A percentile compares a stretch with the other conserved stretches of the same genome.
These are phyloP conservation scores for Gracilariopsis chorda DNA, from an alignment of 23 red algal genomes.

Conservation along the genomic window DNA sequence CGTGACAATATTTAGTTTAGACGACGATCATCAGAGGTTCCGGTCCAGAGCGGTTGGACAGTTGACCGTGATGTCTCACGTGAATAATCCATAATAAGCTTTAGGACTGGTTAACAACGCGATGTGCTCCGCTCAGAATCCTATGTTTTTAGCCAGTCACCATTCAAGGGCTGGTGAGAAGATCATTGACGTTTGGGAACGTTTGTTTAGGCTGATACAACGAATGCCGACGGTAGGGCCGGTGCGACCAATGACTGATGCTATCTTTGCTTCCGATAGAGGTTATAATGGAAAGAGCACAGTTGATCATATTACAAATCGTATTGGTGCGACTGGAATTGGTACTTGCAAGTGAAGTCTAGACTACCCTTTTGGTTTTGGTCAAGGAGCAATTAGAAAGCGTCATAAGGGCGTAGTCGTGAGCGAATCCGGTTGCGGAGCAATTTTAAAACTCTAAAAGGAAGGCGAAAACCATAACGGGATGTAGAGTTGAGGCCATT, in stretches of 20 bases:
- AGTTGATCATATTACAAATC: background rate
- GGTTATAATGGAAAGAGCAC: slow-evolving; percentile 14
- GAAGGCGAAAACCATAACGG: background rate
- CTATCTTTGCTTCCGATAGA: slow-evolving; percentile 2
- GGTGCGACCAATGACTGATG: background rate
- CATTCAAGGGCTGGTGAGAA: background rate
- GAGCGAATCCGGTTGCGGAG: background rate
- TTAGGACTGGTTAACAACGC: slow-evolving; percentile 11
- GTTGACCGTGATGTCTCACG: background rate
- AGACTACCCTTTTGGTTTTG: slow-evolving; percentile 6
- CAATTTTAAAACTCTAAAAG: background rate
- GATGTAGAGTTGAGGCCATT: background rate
- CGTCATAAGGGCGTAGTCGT: background rate
- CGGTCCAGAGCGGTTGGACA: background rate
- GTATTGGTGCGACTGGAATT: background rate
- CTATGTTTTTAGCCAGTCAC: background rate
- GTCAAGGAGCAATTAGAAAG: background rate
- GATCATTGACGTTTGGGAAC: background rate
- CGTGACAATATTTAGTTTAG: background rate
- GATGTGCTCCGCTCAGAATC: background rate
- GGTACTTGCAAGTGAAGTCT: background rate
- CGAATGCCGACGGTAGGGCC: background rate
- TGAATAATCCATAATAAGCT: background rate
- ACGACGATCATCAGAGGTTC: background rate
- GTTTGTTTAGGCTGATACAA: background rate